phyloP scores from a whole-genome alignment of 441 rosid species.

The Omphalea diandra region DNA sequence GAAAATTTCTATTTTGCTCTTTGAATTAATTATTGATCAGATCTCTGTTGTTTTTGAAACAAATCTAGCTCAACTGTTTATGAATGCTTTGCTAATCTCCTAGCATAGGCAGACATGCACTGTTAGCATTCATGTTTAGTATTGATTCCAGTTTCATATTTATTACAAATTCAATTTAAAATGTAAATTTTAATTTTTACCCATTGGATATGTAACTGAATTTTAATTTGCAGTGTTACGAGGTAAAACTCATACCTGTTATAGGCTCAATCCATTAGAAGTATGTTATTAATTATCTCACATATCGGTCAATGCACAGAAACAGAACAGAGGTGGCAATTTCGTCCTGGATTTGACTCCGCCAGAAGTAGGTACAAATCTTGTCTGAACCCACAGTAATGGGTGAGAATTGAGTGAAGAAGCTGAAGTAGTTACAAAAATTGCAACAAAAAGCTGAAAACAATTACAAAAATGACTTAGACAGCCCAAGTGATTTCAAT shows the following conservation, averaged over 20 bases:
- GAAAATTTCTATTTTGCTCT: not conserved
- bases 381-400: no score
- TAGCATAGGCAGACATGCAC: not conserved
- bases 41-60: not conserved
- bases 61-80: not conserved
- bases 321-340: not conserved
- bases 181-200: not conserved
- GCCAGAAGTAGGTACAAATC: not conserved
- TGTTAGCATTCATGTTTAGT: not conserved
- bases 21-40: not conserved
- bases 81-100: not conserved
- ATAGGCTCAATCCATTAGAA: not conserved
- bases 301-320: not conserved
- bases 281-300: not conserved
- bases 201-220: not conserved
- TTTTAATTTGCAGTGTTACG: not conserved
- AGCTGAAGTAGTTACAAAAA: not conserved
- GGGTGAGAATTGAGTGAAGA: not conserved
- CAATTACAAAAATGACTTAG: not conserved
- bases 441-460: not conserved
- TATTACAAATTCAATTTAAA: not conserved
- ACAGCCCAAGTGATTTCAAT: not conserved
- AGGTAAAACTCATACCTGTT: not conserved
- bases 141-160: not conserved
- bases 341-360: not conserved